Conservation (phyloP, 78 protist species). For the Parvularia atlantis region DNA sequence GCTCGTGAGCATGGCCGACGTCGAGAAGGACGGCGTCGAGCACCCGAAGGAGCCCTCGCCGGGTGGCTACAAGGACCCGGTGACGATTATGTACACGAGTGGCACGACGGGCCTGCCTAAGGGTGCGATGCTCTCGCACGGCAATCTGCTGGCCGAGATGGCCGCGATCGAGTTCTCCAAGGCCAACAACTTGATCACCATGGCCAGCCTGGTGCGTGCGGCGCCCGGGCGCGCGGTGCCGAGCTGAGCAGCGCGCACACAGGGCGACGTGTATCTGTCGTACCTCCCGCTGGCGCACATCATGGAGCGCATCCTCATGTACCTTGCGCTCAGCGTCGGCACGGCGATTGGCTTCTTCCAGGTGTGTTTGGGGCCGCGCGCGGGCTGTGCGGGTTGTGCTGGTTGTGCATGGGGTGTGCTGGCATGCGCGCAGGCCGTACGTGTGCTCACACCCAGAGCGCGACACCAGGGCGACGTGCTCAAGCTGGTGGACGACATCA, state of each 20-base stretch:
- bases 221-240: no score
- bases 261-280: neutral
- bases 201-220: no score
- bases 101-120: conserved; percentile 95
- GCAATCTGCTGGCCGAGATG: neutral
- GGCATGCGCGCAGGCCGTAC: no score
- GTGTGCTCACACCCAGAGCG: neutral
- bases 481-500: conserved; percentile 60
- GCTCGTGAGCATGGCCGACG: conserved; percentile 1
- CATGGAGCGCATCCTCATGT: conserved; percentile 58
- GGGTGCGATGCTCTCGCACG: conserved; percentile 37
- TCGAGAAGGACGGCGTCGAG: conserved; percentile 9
- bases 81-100: conserved; percentile 77
- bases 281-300: conserved; percentile 94
- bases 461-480: conserved; percentile 38
- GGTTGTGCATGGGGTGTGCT: no score
- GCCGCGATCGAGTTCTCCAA: neutral
- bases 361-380: neutral
- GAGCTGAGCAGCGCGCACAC: no score
- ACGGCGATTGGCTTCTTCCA: conserved; percentile 58
- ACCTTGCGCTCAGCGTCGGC: conserved; percentile 20
- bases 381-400: neutral
- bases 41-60: conserved; percentile 6
- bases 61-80: conserved; percentile 29
- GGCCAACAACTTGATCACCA: neutral